Evolutionary conservation across 1,139 yeast genomes (phyloP), one percentile per base, ranked within the genome.

Genomic region (Cylindricascospora bacillispora): DNA sequence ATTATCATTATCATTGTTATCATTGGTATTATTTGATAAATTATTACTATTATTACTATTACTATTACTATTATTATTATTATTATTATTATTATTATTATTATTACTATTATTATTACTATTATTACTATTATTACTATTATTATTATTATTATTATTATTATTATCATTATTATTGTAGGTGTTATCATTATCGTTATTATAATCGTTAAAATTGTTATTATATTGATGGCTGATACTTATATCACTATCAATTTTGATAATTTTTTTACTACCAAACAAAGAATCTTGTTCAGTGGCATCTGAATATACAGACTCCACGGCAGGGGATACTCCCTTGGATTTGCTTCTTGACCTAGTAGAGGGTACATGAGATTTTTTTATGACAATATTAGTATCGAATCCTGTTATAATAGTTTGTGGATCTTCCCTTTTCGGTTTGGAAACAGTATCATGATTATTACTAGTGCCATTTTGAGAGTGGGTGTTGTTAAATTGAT

Each of bases 391-490:
- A 16, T 35, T 42, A 12, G 51, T 39, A 27, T 43, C 47, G 27
- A 45, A 45, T 2, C 50, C 52, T 12, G 39, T 44, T 3, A 44
- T 41, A 12, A 45, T 36, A 16, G 31, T 40, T 32, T 36, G 38
- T 10, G 47, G 45, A 14, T 36, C 37, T 28, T 43, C 44, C 14
- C 38, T 41, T 25, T 33, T 21, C 5, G 27, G 10, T 17, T 14
- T 3, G 15, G 7, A 7, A 18, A 18, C 21, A 7, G 21, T 7
- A 10, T 18, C 24, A 19, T 22, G 18, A 10, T 28, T 10, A 5
- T 30, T 27, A n/a, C n/a, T n/a, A n/a, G n/a, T n/a, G n/a, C n/a
- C n/a, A n/a, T n/a, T n/a, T n/a, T n/a, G n/a, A n/a, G n/a, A n/a
- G n/a, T n/a, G n/a, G n/a, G n/a, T n/a, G n/a, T n/a, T n/a, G n/a